Evolutionary conservation across 441 rosid species (phyloP), one percentile per base, ranked within the genome.

Genomic region (Gossypium aridum): DNA sequence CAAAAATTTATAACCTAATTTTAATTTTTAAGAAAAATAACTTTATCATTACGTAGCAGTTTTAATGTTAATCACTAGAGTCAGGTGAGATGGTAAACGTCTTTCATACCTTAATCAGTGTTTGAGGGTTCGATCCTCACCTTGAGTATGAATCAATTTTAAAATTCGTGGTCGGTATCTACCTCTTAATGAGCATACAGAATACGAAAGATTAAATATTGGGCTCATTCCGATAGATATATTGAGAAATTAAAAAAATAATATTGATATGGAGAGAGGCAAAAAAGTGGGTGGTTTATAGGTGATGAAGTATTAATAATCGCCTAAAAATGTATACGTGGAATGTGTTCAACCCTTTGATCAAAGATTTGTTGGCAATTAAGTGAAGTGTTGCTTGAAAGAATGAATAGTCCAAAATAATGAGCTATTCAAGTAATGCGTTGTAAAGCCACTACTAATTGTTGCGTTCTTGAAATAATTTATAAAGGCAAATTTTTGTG

Each of bases 41-140:
- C 5, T 28, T 28, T 4, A 4, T 0, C 6, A 0, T 28, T 28
- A 28, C 6, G 6, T 28, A 28, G 0, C 3, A 28, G 6, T 28
- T 28, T 28, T 28, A 28, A 45, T 45, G 9, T 31, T 5, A 31
- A 31, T 4, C 37, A 1, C 1, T 1, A 31, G 7, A 31, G 37
- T 5, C 5, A 31, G 0, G 1, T 31, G 1, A 31, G 7, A 4
- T 28, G 0, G 0, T 28, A 28, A 4, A 0, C 0, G 1, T 0
- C 0, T 28, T 28, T 28, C 1, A 0, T 28, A 28, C 0, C 1
- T 28, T 28, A 28, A 28, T 0, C 0, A 31, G 1, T 31, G 1
- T 0, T 31, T 4, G 7, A 31, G 6, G 2, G 1, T 31, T 31
- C 0, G 6, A 31, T 31, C 37, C 7, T 31, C 0, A 5, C 2